phyloP scores from a whole-genome alignment of 164 flowering plant genomes.

The Akebia trifoliata region DNA sequence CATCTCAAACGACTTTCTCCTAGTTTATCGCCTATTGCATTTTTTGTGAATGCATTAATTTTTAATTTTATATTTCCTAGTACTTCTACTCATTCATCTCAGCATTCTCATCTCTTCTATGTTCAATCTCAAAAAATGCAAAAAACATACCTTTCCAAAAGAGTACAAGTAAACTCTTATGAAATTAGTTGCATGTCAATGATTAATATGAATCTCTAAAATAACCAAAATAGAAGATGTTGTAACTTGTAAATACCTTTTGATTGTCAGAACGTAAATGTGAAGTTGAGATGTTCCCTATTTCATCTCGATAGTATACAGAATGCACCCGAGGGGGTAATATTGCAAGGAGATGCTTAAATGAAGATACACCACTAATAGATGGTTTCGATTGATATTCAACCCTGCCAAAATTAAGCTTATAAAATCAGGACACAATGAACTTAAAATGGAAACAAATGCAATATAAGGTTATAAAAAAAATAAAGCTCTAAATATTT shows the following conservation, averaged over 20 bases:
- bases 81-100: too few relatives aligned
- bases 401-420: constrained; percentile 53
- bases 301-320: constrained; percentile 90
- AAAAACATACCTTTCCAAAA: too few relatives aligned
- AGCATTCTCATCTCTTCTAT: too few relatives aligned
- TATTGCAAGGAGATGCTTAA: constrained; percentile 65
- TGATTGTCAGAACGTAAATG: constrained; percentile 54
- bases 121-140: too few relatives aligned
- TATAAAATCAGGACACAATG: constrained; percentile 5
- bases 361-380: constrained; percentile 67
- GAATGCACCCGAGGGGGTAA: constrained; percentile 93
- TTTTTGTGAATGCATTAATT: too few relatives aligned
- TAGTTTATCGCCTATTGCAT: too few relatives aligned
- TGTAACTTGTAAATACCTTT: constrained; percentile 44
- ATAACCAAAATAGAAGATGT: not conserved
- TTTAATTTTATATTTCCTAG: too few relatives aligned
- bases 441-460: not conserved
- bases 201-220: not conserved
- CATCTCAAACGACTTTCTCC: too few relatives aligned
- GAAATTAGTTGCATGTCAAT: not conserved
- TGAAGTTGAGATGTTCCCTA: constrained; percentile 93
- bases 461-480: not conserved
- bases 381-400: constrained; percentile 79
- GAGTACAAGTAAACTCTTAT: too few relatives aligned
- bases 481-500: too few relatives aligned